Evolutionary conservation across 257 asterid species (phyloP).

Genomic region (Voacanga thouarsii): DNA sequence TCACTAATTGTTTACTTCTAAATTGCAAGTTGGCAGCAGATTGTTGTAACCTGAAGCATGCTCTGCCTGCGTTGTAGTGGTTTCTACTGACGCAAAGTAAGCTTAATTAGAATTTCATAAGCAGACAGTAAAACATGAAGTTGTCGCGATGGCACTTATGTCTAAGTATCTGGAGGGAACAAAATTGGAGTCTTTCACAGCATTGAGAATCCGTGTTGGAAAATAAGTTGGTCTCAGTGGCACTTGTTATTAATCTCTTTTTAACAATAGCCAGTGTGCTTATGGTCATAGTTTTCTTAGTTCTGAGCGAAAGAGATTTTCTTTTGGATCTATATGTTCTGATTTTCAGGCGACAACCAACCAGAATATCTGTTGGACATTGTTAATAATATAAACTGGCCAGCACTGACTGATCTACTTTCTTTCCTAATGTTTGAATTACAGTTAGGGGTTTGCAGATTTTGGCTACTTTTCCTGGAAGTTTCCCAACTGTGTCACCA

Average conservation of each 20-base stretch:
- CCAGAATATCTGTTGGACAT: not conserved
- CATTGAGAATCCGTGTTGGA: not conserved
- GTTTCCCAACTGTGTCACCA: conserved; percentile 48
- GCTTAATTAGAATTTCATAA: not conserved
- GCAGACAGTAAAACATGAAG: not conserved
- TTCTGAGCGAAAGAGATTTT: not conserved
- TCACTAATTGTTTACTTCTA: not conserved
- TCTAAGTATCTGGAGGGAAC: not conserved
- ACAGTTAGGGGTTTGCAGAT: conserved; percentile 84
- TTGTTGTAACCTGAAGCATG: not conserved
- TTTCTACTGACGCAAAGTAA: not conserved
- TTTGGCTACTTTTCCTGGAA: conserved; percentile 79
- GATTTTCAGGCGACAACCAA: not conserved
- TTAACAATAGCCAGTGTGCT: not conserved
- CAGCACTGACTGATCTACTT: not conserved
- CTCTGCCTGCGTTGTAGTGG: not conserved
- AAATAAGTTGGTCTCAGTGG: not conserved
- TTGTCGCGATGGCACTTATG: not conserved
- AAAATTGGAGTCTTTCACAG: not conserved
- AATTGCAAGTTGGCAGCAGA: not conserved
- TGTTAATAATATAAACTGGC: not conserved
- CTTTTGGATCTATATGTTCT: not conserved
- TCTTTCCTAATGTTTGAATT: conserved; percentile 18
- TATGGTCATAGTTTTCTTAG: not conserved
- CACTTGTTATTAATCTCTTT: not conserved